Percentiles rank a stretch among this genome's conserved stretches.
These are phyloP conservation scores for Saccharomycopsis capsularis DNA, from an alignment of 805 yeast species.

Conservation along the genomic window DNA sequence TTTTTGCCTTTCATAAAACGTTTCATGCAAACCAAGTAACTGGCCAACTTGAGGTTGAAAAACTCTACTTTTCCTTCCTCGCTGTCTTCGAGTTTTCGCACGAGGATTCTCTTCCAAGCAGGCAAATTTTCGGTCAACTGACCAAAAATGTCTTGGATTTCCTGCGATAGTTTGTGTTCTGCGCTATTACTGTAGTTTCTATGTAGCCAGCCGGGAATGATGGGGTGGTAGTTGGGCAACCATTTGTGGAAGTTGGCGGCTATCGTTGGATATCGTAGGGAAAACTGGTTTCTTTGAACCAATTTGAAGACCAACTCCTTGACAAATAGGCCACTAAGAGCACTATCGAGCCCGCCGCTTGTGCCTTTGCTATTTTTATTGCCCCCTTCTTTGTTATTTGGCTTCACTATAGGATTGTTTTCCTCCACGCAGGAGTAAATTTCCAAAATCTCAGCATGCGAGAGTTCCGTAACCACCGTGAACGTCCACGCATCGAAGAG, in stretches of 20 bases:
- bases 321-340: background rate
- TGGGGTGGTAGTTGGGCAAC: slow-evolving; percentile 2
- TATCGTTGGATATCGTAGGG: slow-evolving; percentile 16
- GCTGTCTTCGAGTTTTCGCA: too few relatives aligned
- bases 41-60: slow-evolving; percentile 9
- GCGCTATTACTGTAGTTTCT: background rate
- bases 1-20: slow-evolving; percentile 13
- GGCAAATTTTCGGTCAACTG: background rate
- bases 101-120: too few relatives aligned
- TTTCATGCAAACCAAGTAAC: slow-evolving; percentile 18
- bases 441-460: slow-evolving; percentile 4
- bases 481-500: slow-evolving; percentile 38
- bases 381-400: background rate
- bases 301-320: slow-evolving; percentile 9
- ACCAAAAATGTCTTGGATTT: slow-evolving; percentile 8
- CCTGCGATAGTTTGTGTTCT: slow-evolving; percentile 5
- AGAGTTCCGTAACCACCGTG: slow-evolving; percentile 22
- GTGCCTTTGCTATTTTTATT: background rate
- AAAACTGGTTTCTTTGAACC: slow-evolving; percentile 15
- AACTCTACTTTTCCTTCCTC: background rate
- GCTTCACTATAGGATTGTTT: background rate
- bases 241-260: slow-evolving; percentile 13
- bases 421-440: slow-evolving; percentile 3
- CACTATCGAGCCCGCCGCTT: background rate
- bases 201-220: background rate